These are phyloP conservation scores for Buddleja alternifolia DNA, from an alignment of 257 asterid species.

Conservation along the genomic window DNA sequence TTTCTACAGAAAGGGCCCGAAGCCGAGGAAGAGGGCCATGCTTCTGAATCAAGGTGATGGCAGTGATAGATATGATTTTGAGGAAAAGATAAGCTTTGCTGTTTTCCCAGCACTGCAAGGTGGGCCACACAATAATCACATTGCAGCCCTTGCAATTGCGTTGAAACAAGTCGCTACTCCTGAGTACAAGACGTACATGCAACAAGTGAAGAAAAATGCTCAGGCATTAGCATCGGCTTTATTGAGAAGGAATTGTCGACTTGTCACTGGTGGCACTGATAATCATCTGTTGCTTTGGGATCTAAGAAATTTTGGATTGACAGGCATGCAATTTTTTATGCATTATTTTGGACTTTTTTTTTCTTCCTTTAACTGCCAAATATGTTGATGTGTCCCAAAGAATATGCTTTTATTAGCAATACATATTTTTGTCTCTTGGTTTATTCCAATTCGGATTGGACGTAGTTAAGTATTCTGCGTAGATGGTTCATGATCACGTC, in stretches of 20 bases:
- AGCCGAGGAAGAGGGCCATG: slow-evolving; percentile 68
- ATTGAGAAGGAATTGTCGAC: slow-evolving; percentile 63
- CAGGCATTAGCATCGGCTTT: slow-evolving; percentile 74
- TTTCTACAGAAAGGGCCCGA: slow-evolving; percentile 83
- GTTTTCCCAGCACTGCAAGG: slow-evolving; percentile 96
- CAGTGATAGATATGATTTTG: slow-evolving; percentile 82
- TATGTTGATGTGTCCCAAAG: background rate
- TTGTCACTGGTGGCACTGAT: slow-evolving; percentile 91
- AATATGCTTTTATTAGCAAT: background rate
- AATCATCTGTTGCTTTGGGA: slow-evolving; percentile 93
- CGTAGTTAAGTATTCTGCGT: background rate
- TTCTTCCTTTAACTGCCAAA: background rate
- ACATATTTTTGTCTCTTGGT: background rate
- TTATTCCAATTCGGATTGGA: background rate
- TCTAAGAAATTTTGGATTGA: slow-evolving; percentile 76
- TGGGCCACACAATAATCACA: slow-evolving; percentile 94
- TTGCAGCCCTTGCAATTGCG: slow-evolving; percentile 93
- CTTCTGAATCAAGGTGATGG: slow-evolving; percentile 75
- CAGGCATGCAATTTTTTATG: slow-evolving; percentile 45
- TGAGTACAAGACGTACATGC: slow-evolving; percentile 81
- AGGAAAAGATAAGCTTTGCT: slow-evolving; percentile 89
- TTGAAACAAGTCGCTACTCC: slow-evolving; percentile 92
- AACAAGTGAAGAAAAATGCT: slow-evolving; percentile 88
- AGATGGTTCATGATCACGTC: background rate
- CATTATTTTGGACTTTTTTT: background rate